Evolutionary conservation across 1,139 yeast genomes (phyloP).

Genomic region (Eremothecium gossypii): DNA sequence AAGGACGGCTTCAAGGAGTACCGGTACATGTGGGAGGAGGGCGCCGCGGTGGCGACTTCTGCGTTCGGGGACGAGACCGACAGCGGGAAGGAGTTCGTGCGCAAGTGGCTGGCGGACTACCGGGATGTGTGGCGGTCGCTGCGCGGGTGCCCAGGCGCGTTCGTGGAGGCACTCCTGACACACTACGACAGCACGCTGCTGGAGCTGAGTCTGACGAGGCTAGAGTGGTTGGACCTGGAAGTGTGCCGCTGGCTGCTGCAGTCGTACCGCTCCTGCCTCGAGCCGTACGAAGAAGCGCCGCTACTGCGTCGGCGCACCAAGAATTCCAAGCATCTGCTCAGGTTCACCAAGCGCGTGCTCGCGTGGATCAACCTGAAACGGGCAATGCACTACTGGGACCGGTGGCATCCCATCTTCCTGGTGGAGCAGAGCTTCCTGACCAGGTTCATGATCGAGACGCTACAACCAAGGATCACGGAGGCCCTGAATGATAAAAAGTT

Average conservation of each 20-base stretch:
- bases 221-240: constrained; percentile 16
- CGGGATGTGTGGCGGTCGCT: constrained; percentile 18
- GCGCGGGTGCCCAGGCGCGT: constrained; percentile 4
- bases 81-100: constrained; percentile 10
- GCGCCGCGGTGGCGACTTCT: constrained; percentile 4
- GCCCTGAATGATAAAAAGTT: constrained; percentile 10
- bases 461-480: constrained; percentile 4
- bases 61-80: constrained; percentile 9
- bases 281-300: constrained; percentile 3
- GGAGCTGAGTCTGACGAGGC: constrained; percentile 6
- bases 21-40: constrained; percentile 7
- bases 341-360: constrained; percentile 9
- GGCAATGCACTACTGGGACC: constrained; percentile 9
- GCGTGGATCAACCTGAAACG: constrained; percentile 10
- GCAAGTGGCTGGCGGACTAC: constrained; percentile 12
- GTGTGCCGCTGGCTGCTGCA: constrained; percentile 16
- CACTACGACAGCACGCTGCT: constrained; percentile 8
- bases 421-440: constrained; percentile 12
- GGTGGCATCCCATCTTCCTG: constrained; percentile 11
- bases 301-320: constrained; percentile 2
- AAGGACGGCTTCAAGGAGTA: constrained; percentile 4
- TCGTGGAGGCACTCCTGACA: constrained; percentile 6
- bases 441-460: constrained; percentile 9
- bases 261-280: constrained; percentile 6
- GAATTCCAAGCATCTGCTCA: constrained; percentile 7